Evolutionary conservation across 208 protist genomes (phyloP).

Genomic region (Trypanosoma boissoni): DNA sequence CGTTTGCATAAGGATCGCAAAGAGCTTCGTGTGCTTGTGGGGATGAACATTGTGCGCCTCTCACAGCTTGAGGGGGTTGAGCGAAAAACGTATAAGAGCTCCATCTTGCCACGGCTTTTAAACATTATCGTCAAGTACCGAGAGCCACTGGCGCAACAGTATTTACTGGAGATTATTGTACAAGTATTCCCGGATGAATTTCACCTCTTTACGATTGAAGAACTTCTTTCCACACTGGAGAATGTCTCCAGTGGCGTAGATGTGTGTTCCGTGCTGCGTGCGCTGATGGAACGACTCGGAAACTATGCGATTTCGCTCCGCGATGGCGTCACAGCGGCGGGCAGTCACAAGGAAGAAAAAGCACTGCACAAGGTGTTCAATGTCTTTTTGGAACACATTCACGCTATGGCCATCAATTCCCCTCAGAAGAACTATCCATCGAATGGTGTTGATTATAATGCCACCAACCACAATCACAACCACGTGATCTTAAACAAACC

Average conservation of each 20-base stretch:
- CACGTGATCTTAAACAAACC: neutral
- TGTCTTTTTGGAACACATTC: slow-evolving; percentile 41
- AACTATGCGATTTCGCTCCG: slow-evolving; percentile 54
- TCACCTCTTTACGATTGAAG: slow-evolving; percentile 93
- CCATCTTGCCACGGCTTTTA: slow-evolving; percentile 87
- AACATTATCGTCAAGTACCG: slow-evolving; percentile 93
- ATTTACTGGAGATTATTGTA: slow-evolving; percentile 97
- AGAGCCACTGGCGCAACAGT: slow-evolving; percentile 97
- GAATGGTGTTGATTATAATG: neutral
- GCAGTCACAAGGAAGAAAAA: slow-evolving; percentile 31
- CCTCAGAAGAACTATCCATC: slow-evolving; percentile 4
- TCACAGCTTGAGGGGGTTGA: slow-evolving; percentile 95
- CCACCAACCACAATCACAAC: neutral
- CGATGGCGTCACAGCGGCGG: slow-evolving; percentile 26
- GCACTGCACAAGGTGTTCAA: slow-evolving; percentile 44
- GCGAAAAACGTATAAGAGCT: slow-evolving; percentile 80
- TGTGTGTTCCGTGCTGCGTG: slow-evolving; percentile 77
- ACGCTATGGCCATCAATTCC: slow-evolving; percentile 36
- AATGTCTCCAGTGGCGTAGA: slow-evolving; percentile 87
- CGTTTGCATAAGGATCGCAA: slow-evolving; percentile 90
- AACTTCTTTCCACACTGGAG: slow-evolving; percentile 69
- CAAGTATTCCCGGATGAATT: slow-evolving; percentile 98
- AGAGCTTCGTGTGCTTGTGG: slow-evolving; percentile 96
- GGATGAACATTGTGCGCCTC: slow-evolving; percentile 96
- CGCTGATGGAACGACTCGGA: slow-evolving; percentile 91